Conservation (phyloP, 2,329 filamentous ascomycete genomes). For the Colletotrichum sp. region DNA sequence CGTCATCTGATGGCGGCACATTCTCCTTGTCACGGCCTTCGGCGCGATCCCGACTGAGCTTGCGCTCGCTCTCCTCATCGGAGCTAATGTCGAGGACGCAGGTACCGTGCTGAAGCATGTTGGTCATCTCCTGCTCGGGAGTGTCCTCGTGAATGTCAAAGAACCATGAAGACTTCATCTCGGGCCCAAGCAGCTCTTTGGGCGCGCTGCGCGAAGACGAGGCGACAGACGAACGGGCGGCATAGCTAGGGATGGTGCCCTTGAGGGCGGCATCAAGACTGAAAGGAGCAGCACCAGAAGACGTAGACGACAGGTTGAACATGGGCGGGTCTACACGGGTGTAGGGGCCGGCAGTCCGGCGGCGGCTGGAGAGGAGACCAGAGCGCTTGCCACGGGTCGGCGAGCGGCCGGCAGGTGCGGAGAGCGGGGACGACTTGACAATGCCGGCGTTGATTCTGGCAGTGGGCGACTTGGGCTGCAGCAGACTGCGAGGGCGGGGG, state of each 20-base stretch:
- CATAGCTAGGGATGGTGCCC: conserved; percentile 72
- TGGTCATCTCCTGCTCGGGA: conserved; percentile 87
- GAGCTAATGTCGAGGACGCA: conserved; percentile 87
- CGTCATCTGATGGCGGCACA: conserved; percentile 74
- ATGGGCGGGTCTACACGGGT: conserved; percentile 75
- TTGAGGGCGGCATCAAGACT: conserved; percentile 84
- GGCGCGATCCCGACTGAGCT: conserved; percentile 54
- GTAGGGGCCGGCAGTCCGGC: conserved; percentile 67
- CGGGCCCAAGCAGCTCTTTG: conserved; percentile 44
- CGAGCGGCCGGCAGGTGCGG: conserved; percentile 80
- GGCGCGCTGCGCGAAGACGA: conserved; percentile 26
- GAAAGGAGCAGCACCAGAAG: conserved; percentile 67
- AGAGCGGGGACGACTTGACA: conserved; percentile 58
- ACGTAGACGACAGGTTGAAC: conserved; percentile 51
- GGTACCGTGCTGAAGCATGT: conserved; percentile 90
- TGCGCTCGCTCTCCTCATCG: conserved; percentile 75
- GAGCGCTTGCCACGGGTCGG: conserved; percentile 74
- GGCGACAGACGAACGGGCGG: conserved; percentile 41
- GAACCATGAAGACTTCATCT: conserved; percentile 75
- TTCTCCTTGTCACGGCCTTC: conserved; percentile 89
- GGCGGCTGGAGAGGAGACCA: conserved; percentile 71
- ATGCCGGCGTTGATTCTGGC: conserved; percentile 48
- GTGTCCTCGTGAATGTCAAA: conserved; percentile 97
- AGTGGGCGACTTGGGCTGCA: conserved; percentile 60
- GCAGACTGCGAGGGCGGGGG: conserved; percentile 46